phyloP scores from a whole-genome alignment of 805 yeast species.

The Candida easanensis region DNA sequence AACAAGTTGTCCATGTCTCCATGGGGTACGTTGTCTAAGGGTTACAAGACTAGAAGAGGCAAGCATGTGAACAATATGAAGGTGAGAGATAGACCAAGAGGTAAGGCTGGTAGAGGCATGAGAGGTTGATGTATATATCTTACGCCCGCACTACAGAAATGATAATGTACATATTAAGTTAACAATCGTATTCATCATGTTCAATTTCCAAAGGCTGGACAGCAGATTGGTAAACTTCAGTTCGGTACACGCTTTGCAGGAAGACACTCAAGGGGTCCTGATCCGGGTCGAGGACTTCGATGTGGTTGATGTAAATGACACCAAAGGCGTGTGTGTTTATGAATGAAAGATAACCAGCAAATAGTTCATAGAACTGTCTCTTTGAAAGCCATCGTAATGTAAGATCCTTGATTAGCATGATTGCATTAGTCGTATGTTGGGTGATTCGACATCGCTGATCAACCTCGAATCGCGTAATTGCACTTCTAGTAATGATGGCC shows the following conservation, averaged over 20 bases:
- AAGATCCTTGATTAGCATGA: slow-evolving; percentile 3
- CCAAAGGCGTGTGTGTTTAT: slow-evolving; percentile 2
- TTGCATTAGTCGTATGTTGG: slow-evolving; percentile 7
- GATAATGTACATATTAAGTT: neutral
- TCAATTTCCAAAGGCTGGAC: slow-evolving; percentile 7
- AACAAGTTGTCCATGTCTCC: slow-evolving; percentile 92
- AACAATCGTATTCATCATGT: too few relatives aligned
- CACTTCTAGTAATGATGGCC: neutral
- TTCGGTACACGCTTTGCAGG: slow-evolving; percentile 12
- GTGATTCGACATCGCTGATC: slow-evolving; percentile 12
- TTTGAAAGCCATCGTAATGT: slow-evolving; percentile 10
- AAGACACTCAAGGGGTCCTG: slow-evolving; percentile 5
- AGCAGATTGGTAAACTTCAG: neutral
- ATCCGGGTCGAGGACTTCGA: slow-evolving; percentile 12
- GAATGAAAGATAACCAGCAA: neutral
- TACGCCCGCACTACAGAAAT: neutral
- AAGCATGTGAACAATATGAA: slow-evolving; percentile 79
- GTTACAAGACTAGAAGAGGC: slow-evolving; percentile 91
- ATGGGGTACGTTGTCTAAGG: slow-evolving; percentile 93
- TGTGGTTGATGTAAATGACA: slow-evolving; percentile 8
- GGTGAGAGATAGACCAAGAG: slow-evolving; percentile 90
- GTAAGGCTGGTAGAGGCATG: slow-evolving; percentile 39
- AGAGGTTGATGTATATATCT: slow-evolving; percentile 14
- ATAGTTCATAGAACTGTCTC: slow-evolving; percentile 1
- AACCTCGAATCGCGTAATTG: neutral